These are phyloP conservation scores for Claviceps pazoutovae DNA, from an alignment of 2,329 filamentous ascomycete genomes.

Conservation along the genomic window DNA sequence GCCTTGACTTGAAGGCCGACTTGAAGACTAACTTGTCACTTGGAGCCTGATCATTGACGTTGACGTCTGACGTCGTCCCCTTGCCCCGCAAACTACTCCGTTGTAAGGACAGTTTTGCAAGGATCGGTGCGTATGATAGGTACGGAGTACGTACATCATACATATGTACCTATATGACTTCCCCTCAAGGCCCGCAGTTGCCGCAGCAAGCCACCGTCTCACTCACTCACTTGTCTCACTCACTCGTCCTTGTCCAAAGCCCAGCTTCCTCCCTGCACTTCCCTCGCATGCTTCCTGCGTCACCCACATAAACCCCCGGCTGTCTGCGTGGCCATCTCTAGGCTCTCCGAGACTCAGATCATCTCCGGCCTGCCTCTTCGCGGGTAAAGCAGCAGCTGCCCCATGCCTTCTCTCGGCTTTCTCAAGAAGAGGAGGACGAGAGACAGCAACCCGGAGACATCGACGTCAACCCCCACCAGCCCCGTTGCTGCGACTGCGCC, in stretches of 20 bases:
- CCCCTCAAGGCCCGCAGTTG: not conserved
- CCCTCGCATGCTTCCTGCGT: constrained; percentile 1
- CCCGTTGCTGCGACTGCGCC: constrained; percentile 36
- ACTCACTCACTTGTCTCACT: not conserved
- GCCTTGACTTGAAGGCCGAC: no score
- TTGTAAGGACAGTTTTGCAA: no score
- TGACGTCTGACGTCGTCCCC: no score
- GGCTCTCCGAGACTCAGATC: not conserved
- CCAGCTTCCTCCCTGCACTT: not conserved
- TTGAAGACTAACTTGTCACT: no score
- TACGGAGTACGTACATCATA: no score
- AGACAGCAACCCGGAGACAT: constrained; percentile 63
- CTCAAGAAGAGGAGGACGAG: constrained; percentile 98
- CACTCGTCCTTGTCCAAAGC: not conserved
- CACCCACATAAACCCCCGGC: not conserved
- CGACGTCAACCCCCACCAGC: constrained; percentile 51
- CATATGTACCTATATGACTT: not conserved
- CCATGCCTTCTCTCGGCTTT: constrained; percentile 90
- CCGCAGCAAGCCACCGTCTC: not conserved
- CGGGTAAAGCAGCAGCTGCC: constrained; percentile 10
- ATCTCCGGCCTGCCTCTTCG: constrained; percentile 2
- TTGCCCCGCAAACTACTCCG: no score
- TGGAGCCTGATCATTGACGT: no score
- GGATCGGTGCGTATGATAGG: no score
- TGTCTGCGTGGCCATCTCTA: constrained; percentile 1